Percentiles rank a stretch among this genome's conserved stretches.
Conservation (phyloP, 2,329 filamentous ascomycete species). For the Cryphonectria naterciae region DNA sequence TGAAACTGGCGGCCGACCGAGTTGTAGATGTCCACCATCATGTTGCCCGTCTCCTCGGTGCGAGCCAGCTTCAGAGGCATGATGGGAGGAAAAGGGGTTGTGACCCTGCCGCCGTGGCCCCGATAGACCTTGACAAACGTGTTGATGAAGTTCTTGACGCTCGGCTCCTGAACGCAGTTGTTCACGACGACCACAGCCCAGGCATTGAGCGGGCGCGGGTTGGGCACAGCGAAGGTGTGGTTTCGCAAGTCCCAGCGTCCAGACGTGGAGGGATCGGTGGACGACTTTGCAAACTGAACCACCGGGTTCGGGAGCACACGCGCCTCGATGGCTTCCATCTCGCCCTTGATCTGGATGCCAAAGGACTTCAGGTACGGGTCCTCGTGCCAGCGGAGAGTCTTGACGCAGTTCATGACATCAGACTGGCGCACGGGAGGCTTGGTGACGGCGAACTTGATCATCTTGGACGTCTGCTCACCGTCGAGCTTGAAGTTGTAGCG, state of each 20-base stretch:
- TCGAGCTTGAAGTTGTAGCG: conserved; percentile 67
- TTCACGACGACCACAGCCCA: conserved; percentile 78
- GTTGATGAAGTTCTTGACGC: conserved; percentile 60
- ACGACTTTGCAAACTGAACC: conserved; percentile 67
- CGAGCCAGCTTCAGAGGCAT: conserved; percentile 33
- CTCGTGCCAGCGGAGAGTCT: conserved; percentile 65
- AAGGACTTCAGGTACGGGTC: conserved; percentile 76
- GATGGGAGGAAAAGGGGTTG: conserved; percentile 39
- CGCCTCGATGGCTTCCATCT: conserved; percentile 70
- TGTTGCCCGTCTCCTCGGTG: conserved; percentile 50
- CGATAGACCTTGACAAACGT: conserved; percentile 51
- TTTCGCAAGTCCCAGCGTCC: conserved; percentile 89
- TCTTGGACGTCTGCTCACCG: conserved; percentile 69
- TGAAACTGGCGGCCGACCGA: conserved; percentile 57
- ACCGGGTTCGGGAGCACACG: conserved; percentile 72
- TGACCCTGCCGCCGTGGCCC: conserved; percentile 54
- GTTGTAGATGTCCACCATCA: conserved; percentile 60
- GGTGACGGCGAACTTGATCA: conserved; percentile 94
- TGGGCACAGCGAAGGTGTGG: conserved; percentile 74
- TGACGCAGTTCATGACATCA: conserved; percentile 71
- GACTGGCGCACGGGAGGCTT: conserved; percentile 69
- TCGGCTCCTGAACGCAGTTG: conserved; percentile 56
- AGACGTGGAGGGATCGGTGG: conserved; percentile 62
- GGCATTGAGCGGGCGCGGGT: conserved; percentile 62
- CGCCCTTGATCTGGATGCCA: conserved; percentile 68